Evolutionary conservation across 1,139 yeast genomes (phyloP), one percentile per base, ranked within the genome.

Genomic region (Yamadazyma taylorii): DNA sequence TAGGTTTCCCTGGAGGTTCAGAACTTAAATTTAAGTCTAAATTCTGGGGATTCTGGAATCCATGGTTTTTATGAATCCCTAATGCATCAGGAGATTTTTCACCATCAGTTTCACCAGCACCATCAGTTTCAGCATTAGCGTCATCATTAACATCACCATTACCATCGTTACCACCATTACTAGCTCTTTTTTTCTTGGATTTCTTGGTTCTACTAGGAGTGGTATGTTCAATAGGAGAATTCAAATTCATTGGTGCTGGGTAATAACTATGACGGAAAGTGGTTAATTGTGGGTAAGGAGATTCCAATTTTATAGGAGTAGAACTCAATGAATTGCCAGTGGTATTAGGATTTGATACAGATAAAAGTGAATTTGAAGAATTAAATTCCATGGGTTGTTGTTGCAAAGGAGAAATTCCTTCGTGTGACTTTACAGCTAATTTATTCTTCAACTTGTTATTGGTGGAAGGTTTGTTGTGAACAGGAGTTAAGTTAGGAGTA

Each of bases 201-300:
- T n/a, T 19, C 21, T 8, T 19, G 21, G 21, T 8, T 12, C 10
- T 10, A 25, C 28, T 25, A 10, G 28, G n/a, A 13, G 19, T 27
- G 11, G 14, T 14, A n/a, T 17, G 14, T 15, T 16, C 21, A 16
- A 21, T 27, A 27, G 30, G 30, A 8, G 30, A 25, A 16, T 22
- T 19, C 12, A 24, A 25, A 16, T 22, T 19, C 12, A 24, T 19
- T 29, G 32, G 26, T 24, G 19, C 21, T 33, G 40, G 43, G 7
- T 34, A 45, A 15, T 48, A 41, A 35, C 42, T 45, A 33, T 47
- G 51, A 29, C 50, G 48, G 37, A 46, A 41, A 17, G 45, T 47
- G n/a, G 53, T 43, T 44, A 47, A 52, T 47, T 34, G 58, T 46
- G 32, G 58, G 41, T 32, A 33, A 10, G 30, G 30, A 8, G 30